These are phyloP conservation scores for Apiotrichum akiyoshidainum DNA, from an alignment of 1,284 basidiomycete species.

Conservation along the genomic window DNA sequence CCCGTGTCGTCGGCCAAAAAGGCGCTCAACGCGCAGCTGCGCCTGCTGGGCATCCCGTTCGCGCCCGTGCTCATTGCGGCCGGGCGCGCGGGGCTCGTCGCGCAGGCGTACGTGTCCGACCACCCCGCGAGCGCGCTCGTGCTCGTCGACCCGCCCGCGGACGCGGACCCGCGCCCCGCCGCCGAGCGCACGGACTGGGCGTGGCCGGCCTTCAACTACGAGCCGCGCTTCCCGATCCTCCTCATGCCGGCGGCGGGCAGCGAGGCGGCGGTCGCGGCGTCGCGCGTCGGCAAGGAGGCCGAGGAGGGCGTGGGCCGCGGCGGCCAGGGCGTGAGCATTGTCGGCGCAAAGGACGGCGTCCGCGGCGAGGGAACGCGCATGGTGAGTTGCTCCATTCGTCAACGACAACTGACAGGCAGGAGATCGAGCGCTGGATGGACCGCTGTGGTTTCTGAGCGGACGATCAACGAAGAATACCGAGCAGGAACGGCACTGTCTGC, in stretches of 20 bases:
- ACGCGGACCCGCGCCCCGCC: constrained; percentile 32
- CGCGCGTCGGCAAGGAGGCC: constrained; percentile 25
- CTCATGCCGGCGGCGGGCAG: constrained; percentile 47
- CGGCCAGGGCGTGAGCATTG: constrained; percentile 43
- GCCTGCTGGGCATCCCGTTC: constrained; percentile 58
- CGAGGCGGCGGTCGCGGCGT: constrained; percentile 6
- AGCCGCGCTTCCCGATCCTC: constrained; percentile 63
- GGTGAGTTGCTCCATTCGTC: constrained; percentile 25
- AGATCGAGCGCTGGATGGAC: constrained; percentile 52
- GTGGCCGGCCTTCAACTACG: constrained; percentile 60
- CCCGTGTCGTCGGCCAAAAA: constrained; percentile 33
- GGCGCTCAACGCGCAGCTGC: constrained; percentile 38
- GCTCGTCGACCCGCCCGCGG: constrained; percentile 58
- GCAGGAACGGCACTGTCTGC: too few relatives aligned
- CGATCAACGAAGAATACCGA: too few relatives aligned
- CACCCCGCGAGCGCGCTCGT: constrained; percentile 62
- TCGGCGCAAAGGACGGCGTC: constrained; percentile 27
- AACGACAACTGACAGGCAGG: constrained; percentile 22
- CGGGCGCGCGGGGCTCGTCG: constrained; percentile 56
- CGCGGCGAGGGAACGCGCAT: constrained; percentile 36
- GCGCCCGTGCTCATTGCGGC: constrained; percentile 63
- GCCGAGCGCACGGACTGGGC: constrained; percentile 12
- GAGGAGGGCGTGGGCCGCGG: constrained; percentile 34
- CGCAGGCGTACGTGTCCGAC: constrained; percentile 65
- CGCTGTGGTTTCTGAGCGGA: constrained; percentile 37